These are phyloP conservation scores for Crataegus laevigata DNA, from an alignment of 306 rosid species.

Conservation along the genomic window DNA sequence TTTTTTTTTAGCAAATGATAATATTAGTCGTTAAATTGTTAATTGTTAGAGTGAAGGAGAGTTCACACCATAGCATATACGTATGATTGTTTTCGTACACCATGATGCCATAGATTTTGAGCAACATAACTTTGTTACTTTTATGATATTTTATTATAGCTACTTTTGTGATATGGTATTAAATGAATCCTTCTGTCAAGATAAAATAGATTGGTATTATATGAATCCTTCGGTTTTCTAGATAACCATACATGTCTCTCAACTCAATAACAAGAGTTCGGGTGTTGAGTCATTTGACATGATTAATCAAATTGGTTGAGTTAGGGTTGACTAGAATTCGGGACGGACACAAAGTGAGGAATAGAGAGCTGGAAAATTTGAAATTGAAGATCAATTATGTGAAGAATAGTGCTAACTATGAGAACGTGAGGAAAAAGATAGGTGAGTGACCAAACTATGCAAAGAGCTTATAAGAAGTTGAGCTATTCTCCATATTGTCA, in stretches of 20 bases:
- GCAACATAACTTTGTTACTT: not conserved
- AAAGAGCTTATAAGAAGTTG: too few relatives aligned
- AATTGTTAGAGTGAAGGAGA: too few relatives aligned
- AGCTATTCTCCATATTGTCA: too few relatives aligned
- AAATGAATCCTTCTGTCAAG: not conserved
- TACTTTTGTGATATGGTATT: not conserved
- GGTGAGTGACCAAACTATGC: too few relatives aligned
- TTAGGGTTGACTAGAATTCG: not conserved
- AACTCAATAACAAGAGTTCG: not conserved
- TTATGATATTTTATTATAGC: not conserved
- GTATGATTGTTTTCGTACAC: too few relatives aligned
- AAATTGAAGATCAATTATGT: not conserved
- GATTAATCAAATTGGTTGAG: not conserved
- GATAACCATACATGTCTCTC: not conserved
- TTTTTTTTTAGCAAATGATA: too few relatives aligned
- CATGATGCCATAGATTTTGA: too few relatives aligned
- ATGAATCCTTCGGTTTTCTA: too few relatives aligned
- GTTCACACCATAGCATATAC: too few relatives aligned
- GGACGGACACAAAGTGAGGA: not conserved
- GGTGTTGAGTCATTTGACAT: not conserved
- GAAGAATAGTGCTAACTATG: not conserved
- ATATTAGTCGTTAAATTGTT: too few relatives aligned
- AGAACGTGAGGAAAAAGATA: too few relatives aligned
- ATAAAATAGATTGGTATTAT: not conserved
- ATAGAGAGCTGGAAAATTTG: not conserved